Evolutionary conservation across 1,284 basidiomycete species (phyloP).

Genomic region (Coniophora puteana): DNA sequence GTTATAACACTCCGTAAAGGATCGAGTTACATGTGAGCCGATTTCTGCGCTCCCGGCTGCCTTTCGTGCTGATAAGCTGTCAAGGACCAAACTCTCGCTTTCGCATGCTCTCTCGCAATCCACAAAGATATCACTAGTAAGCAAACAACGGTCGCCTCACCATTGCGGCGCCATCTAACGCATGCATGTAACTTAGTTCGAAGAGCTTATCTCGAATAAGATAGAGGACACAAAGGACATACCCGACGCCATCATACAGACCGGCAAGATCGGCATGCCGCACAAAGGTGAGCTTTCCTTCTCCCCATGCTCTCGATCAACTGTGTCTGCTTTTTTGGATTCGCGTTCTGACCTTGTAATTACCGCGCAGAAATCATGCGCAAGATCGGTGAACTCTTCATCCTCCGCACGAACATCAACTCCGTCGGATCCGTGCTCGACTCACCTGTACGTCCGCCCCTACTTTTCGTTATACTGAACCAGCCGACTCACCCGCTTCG

Average conservation of each 20-base stretch:
- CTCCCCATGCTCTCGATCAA: constrained; percentile 12
- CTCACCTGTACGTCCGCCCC: constrained; percentile 67
- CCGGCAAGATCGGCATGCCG: constrained; percentile 90
- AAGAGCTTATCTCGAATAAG: constrained; percentile 89
- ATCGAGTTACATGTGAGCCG: constrained; percentile 87
- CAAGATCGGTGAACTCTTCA: constrained; percentile 93
- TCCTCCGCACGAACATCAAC: constrained; percentile 93
- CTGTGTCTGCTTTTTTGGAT: constrained; percentile 4
- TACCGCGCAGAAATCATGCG: constrained; percentile 95
- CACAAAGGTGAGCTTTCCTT: constrained; percentile 52
- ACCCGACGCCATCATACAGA: constrained; percentile 89
- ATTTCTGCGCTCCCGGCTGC: constrained; percentile 13
- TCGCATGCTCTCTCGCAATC: constrained; percentile 95
- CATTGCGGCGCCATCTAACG: constrained; percentile 1
- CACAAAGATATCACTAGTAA: constrained; percentile 90
- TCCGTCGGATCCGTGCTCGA: constrained; percentile 94
- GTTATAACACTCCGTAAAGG: constrained; percentile 94
- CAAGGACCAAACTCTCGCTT: constrained; percentile 91
- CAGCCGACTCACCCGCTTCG: constrained; percentile 2
- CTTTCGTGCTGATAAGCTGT: constrained; percentile 14
- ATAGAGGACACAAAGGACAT: constrained; percentile 98
- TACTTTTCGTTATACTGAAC: constrained; percentile 3
- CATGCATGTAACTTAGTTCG: constrained; percentile 51
- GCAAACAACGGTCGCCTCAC: constrained; percentile 2
- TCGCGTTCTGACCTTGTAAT: too few species aligned